Evolutionary conservation across 495 filamentous ascomycete species (phyloP), one percentile per base, ranked within the genome.

Genomic region (Cercophora scortea): DNA sequence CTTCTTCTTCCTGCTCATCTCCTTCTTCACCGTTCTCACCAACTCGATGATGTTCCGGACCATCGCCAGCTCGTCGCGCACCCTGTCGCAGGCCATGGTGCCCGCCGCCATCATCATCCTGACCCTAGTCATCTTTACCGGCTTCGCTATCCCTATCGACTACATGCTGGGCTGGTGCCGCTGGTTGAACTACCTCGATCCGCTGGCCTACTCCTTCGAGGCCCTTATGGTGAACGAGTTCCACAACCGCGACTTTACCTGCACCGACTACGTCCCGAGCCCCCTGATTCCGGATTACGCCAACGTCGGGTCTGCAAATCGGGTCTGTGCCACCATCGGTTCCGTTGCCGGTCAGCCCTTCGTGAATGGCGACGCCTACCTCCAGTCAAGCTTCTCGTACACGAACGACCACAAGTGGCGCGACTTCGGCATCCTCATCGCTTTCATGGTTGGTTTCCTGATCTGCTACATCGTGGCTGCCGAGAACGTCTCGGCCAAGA

Each of bases 211-310:
- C 57, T 82, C 86, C 1, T 96, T 95, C 61, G 90, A 96, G 67
- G 74, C 83, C 3, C 68, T 96, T 10, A 88, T 96, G 83, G 81
- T 94, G 58, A 96, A 96, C 61, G 90, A 96, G 65, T 96, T 93
- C 63, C 74, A 80, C 55, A 65, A 69, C 34, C 81, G 86, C 6
- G 52, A 79, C 0, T 92, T 88, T 56, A 12, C 32, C 0, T 96
- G 90, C 61, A 70, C 76, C 1, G 41, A 53, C 6, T 86, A 78
- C 52, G 73, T 91, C 2, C 89, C 88, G 3, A 65, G 57, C 16
- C 73, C 76, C 0, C 0, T 3, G 0, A 36, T 73, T 1, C 57
- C 67, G 1, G 58, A 51, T 0, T 90, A 90, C 58, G 59, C 44
- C 1, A 59, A 73, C 46, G 63, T 79, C 15, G 51, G 46, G 3